phyloP scores from a whole-genome alignment of 2,329 filamentous ascomycete genomes.

The Lecanicillium sp. region DNA sequence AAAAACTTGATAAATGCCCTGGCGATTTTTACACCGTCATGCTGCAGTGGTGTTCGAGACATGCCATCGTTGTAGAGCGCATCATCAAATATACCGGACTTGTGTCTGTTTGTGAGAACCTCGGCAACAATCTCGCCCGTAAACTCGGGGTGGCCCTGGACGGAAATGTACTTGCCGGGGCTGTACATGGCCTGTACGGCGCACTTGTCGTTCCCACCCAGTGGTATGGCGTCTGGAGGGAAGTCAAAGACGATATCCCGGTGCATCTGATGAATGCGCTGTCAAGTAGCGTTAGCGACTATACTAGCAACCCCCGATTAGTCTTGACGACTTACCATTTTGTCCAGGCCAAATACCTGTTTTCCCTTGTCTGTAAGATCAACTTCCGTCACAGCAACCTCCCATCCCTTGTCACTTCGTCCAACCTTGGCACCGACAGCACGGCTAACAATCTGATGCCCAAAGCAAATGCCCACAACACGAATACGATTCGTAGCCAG shows the following conservation, averaged over 20 bases:
- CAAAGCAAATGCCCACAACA: constrained; percentile 78
- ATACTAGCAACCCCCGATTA: constrained; percentile 1
- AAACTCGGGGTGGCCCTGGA: constrained; percentile 87
- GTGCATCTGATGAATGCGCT: constrained; percentile 81
- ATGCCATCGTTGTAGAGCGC: constrained; percentile 62
- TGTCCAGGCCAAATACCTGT: constrained; percentile 60
- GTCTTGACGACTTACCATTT: constrained; percentile 31
- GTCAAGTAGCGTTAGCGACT: constrained; percentile 1
- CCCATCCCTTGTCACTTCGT: constrained; percentile 65
- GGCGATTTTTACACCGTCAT: constrained; percentile 74
- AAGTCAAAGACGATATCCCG: constrained; percentile 62
- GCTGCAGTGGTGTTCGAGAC: constrained; percentile 52
- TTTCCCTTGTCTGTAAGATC: constrained; percentile 61
- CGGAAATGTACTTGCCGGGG: constrained; percentile 57
- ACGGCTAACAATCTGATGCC: constrained; percentile 75
- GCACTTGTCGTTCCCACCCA: constrained; percentile 61
- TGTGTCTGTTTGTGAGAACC: constrained; percentile 56
- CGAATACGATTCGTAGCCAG: constrained; percentile 55
- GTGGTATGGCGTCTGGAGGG: constrained; percentile 50
- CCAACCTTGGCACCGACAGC: constrained; percentile 62
- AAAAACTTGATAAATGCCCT: constrained; percentile 71
- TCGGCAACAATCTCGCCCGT: constrained; percentile 61
- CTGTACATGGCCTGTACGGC: constrained; percentile 73
- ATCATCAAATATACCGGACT: constrained; percentile 60
- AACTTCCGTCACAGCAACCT: constrained; percentile 65